Evolutionary conservation across 805 yeast species (phyloP).

Genomic region (Wickerhamiella alocasiicola): DNA sequence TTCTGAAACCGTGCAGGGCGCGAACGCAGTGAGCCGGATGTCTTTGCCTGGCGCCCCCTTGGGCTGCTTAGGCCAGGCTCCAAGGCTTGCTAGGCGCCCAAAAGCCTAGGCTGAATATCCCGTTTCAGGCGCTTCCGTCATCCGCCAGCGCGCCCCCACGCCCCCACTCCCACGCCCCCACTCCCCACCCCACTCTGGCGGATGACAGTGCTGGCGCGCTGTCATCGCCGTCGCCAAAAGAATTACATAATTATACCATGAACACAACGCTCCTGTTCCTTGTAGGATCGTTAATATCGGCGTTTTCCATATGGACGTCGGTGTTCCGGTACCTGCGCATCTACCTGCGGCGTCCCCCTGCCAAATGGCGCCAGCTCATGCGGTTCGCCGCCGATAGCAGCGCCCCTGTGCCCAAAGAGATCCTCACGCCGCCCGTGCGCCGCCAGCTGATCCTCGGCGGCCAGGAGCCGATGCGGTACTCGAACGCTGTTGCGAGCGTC

Average conservation of each 20-base stretch:
- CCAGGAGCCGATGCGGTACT: slow-evolving; percentile 25
- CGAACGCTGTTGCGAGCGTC: slow-evolving; percentile 14
- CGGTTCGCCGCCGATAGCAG: slow-evolving; percentile 13
- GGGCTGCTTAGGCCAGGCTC: no score
- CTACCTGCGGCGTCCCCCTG: slow-evolving; percentile 17
- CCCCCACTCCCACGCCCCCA: no score
- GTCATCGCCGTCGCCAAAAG: no score
- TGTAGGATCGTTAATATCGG: slow-evolving; percentile 8
- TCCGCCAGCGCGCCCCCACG: no score
- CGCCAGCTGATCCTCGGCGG: slow-evolving; percentile 29
- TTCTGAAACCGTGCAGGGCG: no score
- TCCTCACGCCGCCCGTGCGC: slow-evolving; percentile 27
- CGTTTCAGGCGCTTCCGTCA: no score
- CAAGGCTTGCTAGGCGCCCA: no score
- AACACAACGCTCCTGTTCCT: slow-evolving; percentile 2
- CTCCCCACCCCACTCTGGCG: no score
- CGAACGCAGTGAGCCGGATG: no score
- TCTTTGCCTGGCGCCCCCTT: no score
- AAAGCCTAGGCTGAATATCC: no score
- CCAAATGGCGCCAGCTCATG: slow-evolving; percentile 17
- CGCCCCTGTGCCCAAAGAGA: slow-evolving; percentile 19
- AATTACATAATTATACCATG: background rate
- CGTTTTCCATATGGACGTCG: slow-evolving; percentile 13
- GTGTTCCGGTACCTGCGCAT: slow-evolving; percentile 14
- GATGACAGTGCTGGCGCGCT: no score